Percentiles rank a stretch among this genome's conserved stretches.
phyloP scores from a whole-genome alignment of 345 rosid genomes.

The Arabis hirsuta region DNA sequence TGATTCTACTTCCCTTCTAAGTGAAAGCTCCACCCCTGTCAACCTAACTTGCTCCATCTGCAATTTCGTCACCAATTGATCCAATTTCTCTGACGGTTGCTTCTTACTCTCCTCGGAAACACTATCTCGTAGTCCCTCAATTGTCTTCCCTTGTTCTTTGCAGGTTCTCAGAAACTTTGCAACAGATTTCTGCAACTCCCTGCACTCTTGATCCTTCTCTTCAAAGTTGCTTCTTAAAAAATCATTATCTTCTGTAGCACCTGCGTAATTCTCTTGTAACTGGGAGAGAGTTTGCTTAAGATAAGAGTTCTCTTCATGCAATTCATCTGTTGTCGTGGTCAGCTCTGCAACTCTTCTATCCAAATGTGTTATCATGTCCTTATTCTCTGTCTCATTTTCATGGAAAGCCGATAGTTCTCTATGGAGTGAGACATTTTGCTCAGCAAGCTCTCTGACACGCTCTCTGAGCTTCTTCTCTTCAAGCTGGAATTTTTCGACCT shows the following conservation, averaged over 20 bases:
- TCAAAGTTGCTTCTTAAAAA: constrained; percentile 67
- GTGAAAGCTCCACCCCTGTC: constrained; percentile 76
- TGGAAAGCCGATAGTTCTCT: constrained; percentile 72
- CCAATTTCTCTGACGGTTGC: constrained; percentile 52
- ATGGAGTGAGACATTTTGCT: constrained; percentile 94
- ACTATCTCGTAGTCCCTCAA: constrained; percentile 72
- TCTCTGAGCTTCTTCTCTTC: constrained; percentile 97
- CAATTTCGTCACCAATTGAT: constrained; percentile 55
- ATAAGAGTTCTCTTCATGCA: constrained; percentile 57
- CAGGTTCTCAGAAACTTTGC: constrained; percentile 70
- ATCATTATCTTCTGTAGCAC: constrained; percentile 56
- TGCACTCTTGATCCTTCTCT: constrained; percentile 93
- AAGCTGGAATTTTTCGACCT: constrained; percentile 75
- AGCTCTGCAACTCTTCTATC: constrained; percentile 68
- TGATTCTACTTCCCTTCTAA: constrained; percentile 78
- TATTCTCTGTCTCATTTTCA: constrained; percentile 73
- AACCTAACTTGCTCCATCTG: constrained; percentile 86
- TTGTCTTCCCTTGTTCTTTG: constrained; percentile 86
- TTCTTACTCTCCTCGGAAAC: constrained; percentile 53
- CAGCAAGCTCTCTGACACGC: constrained; percentile 94
- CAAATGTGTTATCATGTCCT: constrained; percentile 55
- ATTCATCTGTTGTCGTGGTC: constrained; percentile 56
- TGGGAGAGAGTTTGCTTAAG: constrained; percentile 57
- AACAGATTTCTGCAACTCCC: constrained; percentile 78
- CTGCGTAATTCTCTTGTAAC: constrained; percentile 58